These are phyloP conservation scores for Nitzschia palea DNA, from an alignment of 108 stramenopile species.

Conservation along the genomic window DNA sequence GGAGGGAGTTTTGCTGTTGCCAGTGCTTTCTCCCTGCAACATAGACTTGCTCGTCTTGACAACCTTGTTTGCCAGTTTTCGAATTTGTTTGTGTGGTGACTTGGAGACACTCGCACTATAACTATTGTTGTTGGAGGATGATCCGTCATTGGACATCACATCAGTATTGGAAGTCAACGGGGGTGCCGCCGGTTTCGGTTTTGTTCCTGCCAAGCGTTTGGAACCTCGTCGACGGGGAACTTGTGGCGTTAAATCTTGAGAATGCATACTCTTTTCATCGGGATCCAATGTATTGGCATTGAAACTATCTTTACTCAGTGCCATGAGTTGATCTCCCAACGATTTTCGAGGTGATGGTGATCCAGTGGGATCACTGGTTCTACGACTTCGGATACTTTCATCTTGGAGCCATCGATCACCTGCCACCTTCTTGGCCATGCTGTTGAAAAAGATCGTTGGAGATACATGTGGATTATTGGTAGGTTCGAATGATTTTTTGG, in stretches of 20 bases:
- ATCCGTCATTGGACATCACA: too few species aligned
- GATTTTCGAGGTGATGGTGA: neutral
- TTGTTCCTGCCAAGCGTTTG: neutral
- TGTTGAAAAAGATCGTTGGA: neutral
- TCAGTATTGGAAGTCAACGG: too few species aligned
- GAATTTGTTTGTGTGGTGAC: neutral
- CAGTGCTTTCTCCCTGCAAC: neutral
- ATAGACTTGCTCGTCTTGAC: neutral
- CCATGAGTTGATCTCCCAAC: neutral
- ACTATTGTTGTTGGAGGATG: neutral
- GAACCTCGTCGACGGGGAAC: neutral
- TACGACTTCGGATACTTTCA: neutral
- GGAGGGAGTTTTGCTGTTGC: too few species aligned
- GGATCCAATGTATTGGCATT: neutral
- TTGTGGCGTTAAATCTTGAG: neutral
- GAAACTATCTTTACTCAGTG: neutral
- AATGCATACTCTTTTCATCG: neutral
- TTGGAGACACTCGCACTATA: neutral
- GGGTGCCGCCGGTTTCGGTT: too few species aligned
- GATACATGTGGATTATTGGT: neutral
- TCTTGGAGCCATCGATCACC: slow-evolving; percentile 4
- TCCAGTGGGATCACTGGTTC: neutral
- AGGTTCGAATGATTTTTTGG: neutral
- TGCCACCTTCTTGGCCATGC: neutral
- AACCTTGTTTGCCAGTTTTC: neutral